Base-by-base conservation (phyloP, 768 basidiomycete genomes). In the Pleurotus djamor region DNA sequence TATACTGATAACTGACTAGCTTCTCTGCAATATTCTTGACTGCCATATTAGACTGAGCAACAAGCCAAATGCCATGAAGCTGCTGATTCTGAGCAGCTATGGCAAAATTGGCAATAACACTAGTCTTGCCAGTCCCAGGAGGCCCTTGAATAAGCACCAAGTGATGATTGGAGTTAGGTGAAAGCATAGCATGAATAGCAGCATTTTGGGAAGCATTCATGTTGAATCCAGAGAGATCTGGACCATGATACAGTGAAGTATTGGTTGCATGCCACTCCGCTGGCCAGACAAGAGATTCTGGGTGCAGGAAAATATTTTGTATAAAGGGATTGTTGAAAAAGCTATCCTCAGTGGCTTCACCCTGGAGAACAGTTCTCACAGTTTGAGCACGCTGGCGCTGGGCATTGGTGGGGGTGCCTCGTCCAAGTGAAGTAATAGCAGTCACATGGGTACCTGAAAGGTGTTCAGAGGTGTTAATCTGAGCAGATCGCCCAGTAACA, bases 11-110 rank as follows among this genome's bases (percentile, higher is more conserved):
- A 6, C 78, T 70, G n/a, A 76, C 70, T 14, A 94, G 73, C 73
- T 92, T 91, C 66, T 91, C 88, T 55, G 90, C 92, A 73, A 94
- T 93, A 64, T 94, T 94, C 71, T 92, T 93, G 17, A 94, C 92
- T 49, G 91, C 92, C 51, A 94, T 84, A 76, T 94, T 94, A 14
- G 88, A 89, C 66, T 94, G 89, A 36, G 92, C 90, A 66, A 92
- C 76, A 4, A 94, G 82, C 89, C 91, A 94, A 10, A 92, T 84
- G 0, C 88, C 85, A 61, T 68, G 63, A 16, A 70, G 66, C 0
- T 74, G 75, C 49, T 65, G 65, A 32, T 68, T 62, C 21, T 81
- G 65, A 41, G 84, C 80, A 63, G 73, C 72, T 17, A 79, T 69
- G 9, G 87, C 85, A 78, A 76, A 88, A 5, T 81, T 75, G 9